Evolutionary conservation across 495 filamentous ascomycete species (phyloP).

Genomic region (Penicillium waksmanii): DNA sequence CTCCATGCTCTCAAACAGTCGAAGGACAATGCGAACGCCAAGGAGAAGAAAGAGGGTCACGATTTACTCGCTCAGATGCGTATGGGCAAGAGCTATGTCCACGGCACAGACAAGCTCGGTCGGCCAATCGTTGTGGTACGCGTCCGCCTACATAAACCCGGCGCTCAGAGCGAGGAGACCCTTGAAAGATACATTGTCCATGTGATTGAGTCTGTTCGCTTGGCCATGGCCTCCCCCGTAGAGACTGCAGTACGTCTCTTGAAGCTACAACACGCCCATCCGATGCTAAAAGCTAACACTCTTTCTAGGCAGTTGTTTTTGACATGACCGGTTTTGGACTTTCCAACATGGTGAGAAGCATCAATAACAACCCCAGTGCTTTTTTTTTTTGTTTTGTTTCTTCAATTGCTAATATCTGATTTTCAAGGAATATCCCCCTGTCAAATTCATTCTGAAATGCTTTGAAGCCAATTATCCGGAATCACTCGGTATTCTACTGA

Average conservation of each 20-base stretch:
- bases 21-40: slow-evolving; percentile 53
- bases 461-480: slow-evolving; percentile 98
- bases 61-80: slow-evolving; percentile 84
- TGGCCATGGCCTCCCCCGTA: slow-evolving; percentile 72
- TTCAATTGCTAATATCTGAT: background rate
- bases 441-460: slow-evolving; percentile 97
- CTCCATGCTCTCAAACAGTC: slow-evolving; percentile 60
- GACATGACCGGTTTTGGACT: slow-evolving; percentile 92
- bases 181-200: slow-evolving; percentile 90
- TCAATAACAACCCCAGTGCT: background rate
- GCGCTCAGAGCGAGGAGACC: slow-evolving; percentile 81
- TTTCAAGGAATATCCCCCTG: slow-evolving; percentile 81
- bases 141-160: slow-evolving; percentile 76
- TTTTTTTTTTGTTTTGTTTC: background rate
- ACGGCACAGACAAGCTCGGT: slow-evolving; percentile 80
- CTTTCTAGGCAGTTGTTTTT: slow-evolving; percentile 72
- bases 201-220: slow-evolving; percentile 84
- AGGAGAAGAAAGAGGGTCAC: slow-evolving; percentile 63
- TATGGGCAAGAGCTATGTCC: slow-evolving; percentile 89
- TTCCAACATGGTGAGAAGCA: slow-evolving; percentile 79
- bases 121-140: slow-evolving; percentile 83
- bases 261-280: background rate
- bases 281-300: slow-evolving; percentile 14
- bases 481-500: slow-evolving; percentile 78
- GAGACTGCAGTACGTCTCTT: slow-evolving; percentile 79